phyloP scores from a whole-genome alignment of 1,139 yeast species.

The Kurtzmaniella natalensis region DNA sequence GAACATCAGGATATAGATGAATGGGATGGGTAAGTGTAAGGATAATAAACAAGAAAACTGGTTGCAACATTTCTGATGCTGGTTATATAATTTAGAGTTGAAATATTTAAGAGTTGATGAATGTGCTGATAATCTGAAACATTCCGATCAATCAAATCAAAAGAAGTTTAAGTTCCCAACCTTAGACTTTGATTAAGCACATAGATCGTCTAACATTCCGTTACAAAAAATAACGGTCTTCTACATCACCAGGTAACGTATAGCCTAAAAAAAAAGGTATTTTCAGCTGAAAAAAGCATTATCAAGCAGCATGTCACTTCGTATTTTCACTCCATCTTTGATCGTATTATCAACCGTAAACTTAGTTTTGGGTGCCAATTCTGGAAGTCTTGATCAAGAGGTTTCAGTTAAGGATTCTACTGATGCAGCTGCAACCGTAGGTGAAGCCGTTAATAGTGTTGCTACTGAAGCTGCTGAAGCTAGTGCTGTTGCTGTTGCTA shows the following conservation, averaged over 20 bases:
- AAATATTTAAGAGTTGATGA: neutral
- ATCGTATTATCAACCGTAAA: neutral
- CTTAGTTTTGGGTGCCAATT: conserved; percentile 6
- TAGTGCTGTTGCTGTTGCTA: conserved; percentile 5
- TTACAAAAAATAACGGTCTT: too few species aligned
- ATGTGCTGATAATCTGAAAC: neutral
- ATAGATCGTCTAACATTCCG: too few species aligned
- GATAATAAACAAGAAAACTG: too few species aligned
- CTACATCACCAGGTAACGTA: too few species aligned
- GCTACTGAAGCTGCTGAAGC: conserved; percentile 10
- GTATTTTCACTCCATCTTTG: conserved; percentile 1
- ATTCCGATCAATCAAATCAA: conserved; percentile 1
- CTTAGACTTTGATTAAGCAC: conserved; percentile 5
- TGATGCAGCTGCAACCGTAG: conserved; percentile 9
- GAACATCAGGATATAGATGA: too few species aligned
- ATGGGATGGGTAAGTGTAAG: too few species aligned
- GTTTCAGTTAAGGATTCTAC: conserved; percentile 4
- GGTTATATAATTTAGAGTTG: too few species aligned
- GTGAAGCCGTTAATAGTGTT: conserved; percentile 15
- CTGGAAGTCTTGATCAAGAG: conserved; percentile 5
- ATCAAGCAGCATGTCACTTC: conserved; percentile 2
- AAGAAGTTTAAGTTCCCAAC: too few species aligned
- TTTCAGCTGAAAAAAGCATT: neutral
- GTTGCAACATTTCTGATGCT: too few species aligned
- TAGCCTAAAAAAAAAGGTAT: too few species aligned